Base-by-base conservation (phyloP, 2,329 filamentous ascomycete species). In the Parascedosporium putredinis region DNA sequence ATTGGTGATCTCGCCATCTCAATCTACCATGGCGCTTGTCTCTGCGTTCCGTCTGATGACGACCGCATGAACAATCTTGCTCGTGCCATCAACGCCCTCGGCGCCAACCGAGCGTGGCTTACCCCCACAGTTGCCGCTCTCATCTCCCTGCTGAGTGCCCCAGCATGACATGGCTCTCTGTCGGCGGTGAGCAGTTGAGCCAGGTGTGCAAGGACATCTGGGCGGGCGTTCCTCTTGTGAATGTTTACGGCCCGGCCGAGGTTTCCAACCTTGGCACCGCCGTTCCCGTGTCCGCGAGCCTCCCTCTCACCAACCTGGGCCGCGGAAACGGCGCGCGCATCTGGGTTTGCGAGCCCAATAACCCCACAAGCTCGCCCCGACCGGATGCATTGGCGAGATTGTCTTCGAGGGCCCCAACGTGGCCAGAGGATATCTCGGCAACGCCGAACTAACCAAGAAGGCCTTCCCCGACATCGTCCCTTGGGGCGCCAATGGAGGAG, bases 231-330 rank as follows among this genome's bases (percentile, higher is more conserved):
- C 71, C 72, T 0, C 67, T 66, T 47, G 65, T 77, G 9, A 63
- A 76, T 45, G 73, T 70, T 0, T 78, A 77, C 42, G 74, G 74
- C 0, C 74, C 74, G 3, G 75, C 72, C 1, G 74, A 78, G 56
- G 77, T 73, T 50, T 76, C 74, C 0, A 71, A 76, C 2, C 70
- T 71, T 4, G 73, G 71, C 50, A 72, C 71, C 3, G 67, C 73
- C 29, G 74, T 74, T 51, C 67, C 65, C 33, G 66, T 64, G 49
- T 69, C 69, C 43, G 10, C 29, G 3, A 57, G 59, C 16, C 18
- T 48, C 18, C 50, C 50, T 1, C 4, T 25, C 10, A 54, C 24
- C 23, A 40, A 47, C 45, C 52, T 54, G 16, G 53, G 53, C 6
- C 34, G 22, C 3, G 44, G 47, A 1, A 12, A 40, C 40, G 51